Percentiles rank a stretch among this genome's conserved stretches.
Conservation (phyloP, 179 eudicot species). For the Pouteria campechiana region DNA sequence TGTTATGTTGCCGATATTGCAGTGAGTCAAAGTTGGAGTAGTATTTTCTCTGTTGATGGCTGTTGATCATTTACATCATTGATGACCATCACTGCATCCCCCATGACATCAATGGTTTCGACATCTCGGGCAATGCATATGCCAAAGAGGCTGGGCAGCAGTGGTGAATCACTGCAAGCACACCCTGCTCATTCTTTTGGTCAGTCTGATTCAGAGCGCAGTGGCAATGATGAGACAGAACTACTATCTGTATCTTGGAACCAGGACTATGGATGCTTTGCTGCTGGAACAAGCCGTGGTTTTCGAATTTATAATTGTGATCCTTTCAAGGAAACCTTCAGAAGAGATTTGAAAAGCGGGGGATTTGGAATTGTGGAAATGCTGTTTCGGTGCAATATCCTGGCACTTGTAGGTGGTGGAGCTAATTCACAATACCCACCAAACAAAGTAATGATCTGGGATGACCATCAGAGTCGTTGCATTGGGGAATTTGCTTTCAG, state of each 20-base stretch:
- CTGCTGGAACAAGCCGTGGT: constrained; percentile 84
- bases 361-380: constrained; percentile 90
- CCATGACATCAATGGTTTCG: constrained; percentile 54
- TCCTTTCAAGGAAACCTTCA: constrained; percentile 85
- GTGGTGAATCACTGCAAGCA: constrained; percentile 24
- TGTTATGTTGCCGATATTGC: too few relatives aligned
- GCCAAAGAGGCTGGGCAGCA: constrained; percentile 28
- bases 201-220: constrained; percentile 26
- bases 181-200: constrained; percentile 27
- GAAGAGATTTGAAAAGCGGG: constrained; percentile 83
- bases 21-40: too few relatives aligned
- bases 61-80: constrained; percentile 4
- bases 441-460: constrained; percentile 92
- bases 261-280: constrained; percentile 89
- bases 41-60: too few relatives aligned
- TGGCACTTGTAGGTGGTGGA: constrained; percentile 90
- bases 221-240: constrained; percentile 51
- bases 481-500: constrained; percentile 94
- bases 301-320: constrained; percentile 89
- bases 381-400: constrained; percentile 81
- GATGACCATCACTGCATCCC: constrained; percentile 15
- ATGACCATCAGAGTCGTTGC: constrained; percentile 93
- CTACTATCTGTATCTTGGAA: constrained; percentile 79
- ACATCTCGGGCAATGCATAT: constrained; percentile 37
- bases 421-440: constrained; percentile 75